Base-by-base conservation (phyloP, 805 yeast species). In the Candida rishiriensis region DNA sequence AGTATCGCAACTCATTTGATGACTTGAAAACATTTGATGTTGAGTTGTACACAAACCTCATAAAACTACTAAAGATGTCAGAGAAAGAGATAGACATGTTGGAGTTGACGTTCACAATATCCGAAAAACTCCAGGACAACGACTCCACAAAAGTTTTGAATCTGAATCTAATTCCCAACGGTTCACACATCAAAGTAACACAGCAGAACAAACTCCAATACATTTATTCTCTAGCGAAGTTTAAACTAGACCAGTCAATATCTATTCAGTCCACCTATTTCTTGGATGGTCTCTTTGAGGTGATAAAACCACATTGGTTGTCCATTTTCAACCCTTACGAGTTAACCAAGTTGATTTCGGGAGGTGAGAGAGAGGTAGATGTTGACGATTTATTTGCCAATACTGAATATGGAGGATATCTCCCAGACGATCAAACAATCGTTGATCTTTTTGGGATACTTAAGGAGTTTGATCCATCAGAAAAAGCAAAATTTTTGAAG, bases 241-340 rank as follows among this genome's bases (percentile, higher is more conserved):
- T 80, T 68, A 87, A 86, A 58, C 68, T 93, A 45, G 88, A 88
- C 62, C 73, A 70, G 35, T 71, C 78, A 13, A 67, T 84, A 17
- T 64, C 71, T n/a, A 58, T 73, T 2, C 91, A 83, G 54, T 75
- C 87, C 1, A 68, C 69, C 29, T 70, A 74, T 34, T 85, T 88
- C 58, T 65, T 90, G 31, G 73, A 70, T 12, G 99, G 99, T 0
- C 60, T 93, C 39, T 76, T 73, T 51, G 76, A 75, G 44, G 69
- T 91, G 15, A 80, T 93, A 26, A 72, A 81, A 10, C 79, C 83
- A 2, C 72, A 72, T 33, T 88, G 97, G 96, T 68, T 91, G 38
- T 75, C 76, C 18, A 79, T 91, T 83, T 93, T 91, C 66, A 88
- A 87, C 56, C 83, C 96, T 0, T 68, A 68, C 32, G 98, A 93